Base-by-base conservation (phyloP, 2,329 filamentous ascomycete species). In the Cladosporium velox region DNA sequence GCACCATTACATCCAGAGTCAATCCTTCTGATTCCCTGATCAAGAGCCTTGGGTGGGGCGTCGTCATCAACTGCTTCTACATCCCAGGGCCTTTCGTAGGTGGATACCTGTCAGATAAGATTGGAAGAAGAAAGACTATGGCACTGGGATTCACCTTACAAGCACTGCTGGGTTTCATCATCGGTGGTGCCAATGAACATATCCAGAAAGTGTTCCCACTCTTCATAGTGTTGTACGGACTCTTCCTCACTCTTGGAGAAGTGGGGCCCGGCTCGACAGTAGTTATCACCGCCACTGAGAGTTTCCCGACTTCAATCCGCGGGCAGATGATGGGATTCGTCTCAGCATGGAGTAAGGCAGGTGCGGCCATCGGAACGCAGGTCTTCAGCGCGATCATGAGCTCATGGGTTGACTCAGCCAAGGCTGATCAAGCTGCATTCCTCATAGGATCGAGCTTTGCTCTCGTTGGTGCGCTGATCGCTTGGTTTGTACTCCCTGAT, bases 61-160 rank as follows among this genome's bases (percentile, higher is more conserved):
- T 90, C 0, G 85, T 96, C 34, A 88, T 95, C 81, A 96, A 95
- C 76, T 80, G 92, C 68, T 96, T 96, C 78, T 95, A 95, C 77
- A 85, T 96, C 58, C 92, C 92, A 0, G 93, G 93, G 0, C 90
- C 91, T 15, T 82, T 92, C 63, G 78, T 90, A 5, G 93, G 93
- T 26, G 91, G 91, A 0, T 90, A 91, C 62, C 80, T 91, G 7
- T 90, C 88, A 34, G 93, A 96, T 77, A 87, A 83, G 78, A 81
- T 95, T 52, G 93, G 93, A 0, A 91, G 92, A 0, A 88, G 89
- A 67, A 87, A 90, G 71, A 90, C 90, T 1, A 83, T 97, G 1
- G 86, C 87, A 1, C 77, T 88, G 3, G 92, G 92, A 11, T 90
- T 96, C 6, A 78, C 82, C 1, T 74, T 88, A 1, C 93, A 96